Percentiles rank a stretch among this genome's conserved stretches.
These are phyloP conservation scores for Candida jianshihensis DNA, from an alignment of 805 yeast genomes.

Conservation along the genomic window DNA sequence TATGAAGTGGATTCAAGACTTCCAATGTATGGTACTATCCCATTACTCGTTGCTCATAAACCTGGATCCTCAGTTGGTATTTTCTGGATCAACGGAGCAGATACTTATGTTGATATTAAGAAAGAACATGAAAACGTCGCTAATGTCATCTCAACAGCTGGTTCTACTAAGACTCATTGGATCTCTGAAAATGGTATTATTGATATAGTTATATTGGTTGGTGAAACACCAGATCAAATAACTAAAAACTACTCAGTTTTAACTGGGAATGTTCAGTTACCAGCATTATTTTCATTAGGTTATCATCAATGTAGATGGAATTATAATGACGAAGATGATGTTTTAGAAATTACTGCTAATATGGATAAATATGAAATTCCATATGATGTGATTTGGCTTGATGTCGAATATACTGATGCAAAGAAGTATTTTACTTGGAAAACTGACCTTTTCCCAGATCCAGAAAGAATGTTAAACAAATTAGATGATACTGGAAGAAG, in stretches of 20 bases:
- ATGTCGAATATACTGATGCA: constrained; percentile 82
- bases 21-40: constrained; percentile 96
- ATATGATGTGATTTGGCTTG: constrained; percentile 90
- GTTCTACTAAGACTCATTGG: constrained; percentile 66
- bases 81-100: constrained; percentile 92
- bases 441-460: constrained; percentile 63
- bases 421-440: constrained; percentile 94
- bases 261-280: constrained; percentile 70
- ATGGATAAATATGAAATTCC: constrained; percentile 77
- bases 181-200: constrained; percentile 84
- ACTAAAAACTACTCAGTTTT: constrained; percentile 55
- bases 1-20: constrained; percentile 74
- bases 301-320: constrained; percentile 99
- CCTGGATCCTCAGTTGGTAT: constrained; percentile 59
- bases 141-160: constrained; percentile 3
- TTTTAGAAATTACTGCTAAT: constrained; percentile 56
- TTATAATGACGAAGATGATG: constrained; percentile 83
- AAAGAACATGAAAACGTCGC: constrained; percentile 23
- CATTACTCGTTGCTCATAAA: constrained; percentile 70
- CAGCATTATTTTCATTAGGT: constrained; percentile 74
- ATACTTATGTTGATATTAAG: constrained; percentile 76
- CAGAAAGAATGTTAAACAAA: constrained; percentile 55
- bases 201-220: constrained; percentile 67
- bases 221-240: constrained; percentile 47
- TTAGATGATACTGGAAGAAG: constrained; percentile 72